phyloP scores from a whole-genome alignment of 768 basidiomycete genomes.

The Lactarius evosmus region DNA sequence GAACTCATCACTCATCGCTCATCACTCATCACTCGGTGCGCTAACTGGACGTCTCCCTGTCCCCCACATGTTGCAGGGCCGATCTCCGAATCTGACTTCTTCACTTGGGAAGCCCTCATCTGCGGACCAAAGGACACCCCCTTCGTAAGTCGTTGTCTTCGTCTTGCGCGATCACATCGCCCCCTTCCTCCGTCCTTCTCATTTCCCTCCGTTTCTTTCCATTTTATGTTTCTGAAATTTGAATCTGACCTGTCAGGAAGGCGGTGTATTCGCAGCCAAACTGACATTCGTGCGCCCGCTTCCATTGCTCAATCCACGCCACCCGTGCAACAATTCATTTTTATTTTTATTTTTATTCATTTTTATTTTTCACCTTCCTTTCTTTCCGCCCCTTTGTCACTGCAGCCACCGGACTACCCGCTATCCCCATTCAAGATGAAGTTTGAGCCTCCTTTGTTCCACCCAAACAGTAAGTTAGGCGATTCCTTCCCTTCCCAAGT shows the following conservation, averaged over 20 bases:
- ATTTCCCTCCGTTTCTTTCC: background rate
- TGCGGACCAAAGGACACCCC: slow-evolving; percentile 93
- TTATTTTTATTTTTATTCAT: background rate
- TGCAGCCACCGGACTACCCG: slow-evolving; percentile 88
- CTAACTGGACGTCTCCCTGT: background rate
- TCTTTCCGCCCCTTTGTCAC: slow-evolving; percentile 1
- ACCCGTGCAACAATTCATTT: background rate
- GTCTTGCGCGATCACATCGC: background rate
- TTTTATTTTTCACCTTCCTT: too few relatives aligned
- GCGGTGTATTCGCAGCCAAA: slow-evolving; percentile 89
- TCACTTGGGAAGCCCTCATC: slow-evolving; percentile 94
- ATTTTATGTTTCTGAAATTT: slow-evolving; percentile 3
- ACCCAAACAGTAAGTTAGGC: slow-evolving; percentile 82
- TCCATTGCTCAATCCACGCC: slow-evolving; percentile 23
- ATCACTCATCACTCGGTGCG: background rate
- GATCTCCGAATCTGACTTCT: slow-evolving; percentile 88
- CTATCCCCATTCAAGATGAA: slow-evolving; percentile 99
- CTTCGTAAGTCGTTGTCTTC: slow-evolving; percentile 59
- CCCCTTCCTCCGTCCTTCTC: slow-evolving; percentile 5
- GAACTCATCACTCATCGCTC: background rate
- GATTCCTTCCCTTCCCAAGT: slow-evolving; percentile 10
- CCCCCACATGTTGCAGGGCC: slow-evolving; percentile 52
- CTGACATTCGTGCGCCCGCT: slow-evolving; percentile 76
- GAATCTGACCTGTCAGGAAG: slow-evolving; percentile 58
- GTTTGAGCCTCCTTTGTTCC: slow-evolving; percentile 95